Percentiles rank a stretch among this genome's conserved stretches.
Conservation (phyloP, 495 filamentous ascomycete genomes). For the Aspergillus heteromorphus region DNA sequence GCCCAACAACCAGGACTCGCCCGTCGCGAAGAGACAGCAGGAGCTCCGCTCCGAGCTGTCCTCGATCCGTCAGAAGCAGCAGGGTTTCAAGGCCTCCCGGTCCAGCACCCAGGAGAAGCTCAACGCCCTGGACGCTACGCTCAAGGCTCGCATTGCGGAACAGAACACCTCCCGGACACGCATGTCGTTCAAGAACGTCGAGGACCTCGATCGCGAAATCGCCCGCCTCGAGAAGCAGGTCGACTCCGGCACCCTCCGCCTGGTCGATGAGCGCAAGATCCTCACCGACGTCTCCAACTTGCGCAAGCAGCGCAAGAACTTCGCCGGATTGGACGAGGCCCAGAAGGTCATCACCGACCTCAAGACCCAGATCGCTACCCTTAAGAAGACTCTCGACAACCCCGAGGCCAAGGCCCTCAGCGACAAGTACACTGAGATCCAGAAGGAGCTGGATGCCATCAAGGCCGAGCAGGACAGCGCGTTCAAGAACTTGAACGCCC, state of each 20-base stretch:
- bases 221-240: conserved; percentile 74
- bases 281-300: conserved; percentile 73
- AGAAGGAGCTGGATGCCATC: conserved; percentile 79
- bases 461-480: conserved; percentile 85
- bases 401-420: conserved; percentile 85
- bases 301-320: conserved; percentile 85
- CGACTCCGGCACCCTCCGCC: conserved; percentile 77
- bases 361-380: conserved; percentile 76
- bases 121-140: conserved; percentile 72
- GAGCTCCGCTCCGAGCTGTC: conserved; percentile 70
- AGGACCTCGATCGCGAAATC: conserved; percentile 82
- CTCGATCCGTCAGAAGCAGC: conserved; percentile 74
- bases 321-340: conserved; percentile 70
- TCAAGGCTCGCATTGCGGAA: conserved; percentile 76
- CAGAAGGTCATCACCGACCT: conserved; percentile 81
- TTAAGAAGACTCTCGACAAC: conserved; percentile 81
- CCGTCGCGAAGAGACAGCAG: conserved; percentile 67
- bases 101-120: conserved; percentile 76
- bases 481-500: conserved; percentile 76
- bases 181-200: conserved; percentile 76
- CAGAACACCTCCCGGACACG: conserved; percentile 74
- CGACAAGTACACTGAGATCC: conserved; percentile 74
- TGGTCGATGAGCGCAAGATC: conserved; percentile 96
- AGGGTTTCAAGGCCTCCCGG: conserved; percentile 72
- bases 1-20: conserved; percentile 69